Evolutionary conservation across 345 rosid species (phyloP).

Genomic region (Eucalyptus regnans): DNA sequence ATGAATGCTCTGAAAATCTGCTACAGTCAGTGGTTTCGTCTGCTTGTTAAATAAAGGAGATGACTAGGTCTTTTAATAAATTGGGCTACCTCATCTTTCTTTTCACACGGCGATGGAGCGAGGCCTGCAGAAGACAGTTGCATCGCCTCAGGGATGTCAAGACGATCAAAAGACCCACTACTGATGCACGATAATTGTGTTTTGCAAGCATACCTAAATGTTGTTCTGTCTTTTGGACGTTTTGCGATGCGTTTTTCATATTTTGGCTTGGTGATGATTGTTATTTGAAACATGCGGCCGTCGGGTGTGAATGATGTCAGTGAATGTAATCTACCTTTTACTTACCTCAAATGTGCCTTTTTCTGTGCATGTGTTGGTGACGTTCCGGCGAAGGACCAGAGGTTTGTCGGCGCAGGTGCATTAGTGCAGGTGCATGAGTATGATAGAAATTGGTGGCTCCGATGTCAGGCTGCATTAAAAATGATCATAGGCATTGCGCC

Average conservation of each 20-base stretch:
- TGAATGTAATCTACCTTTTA: background rate
- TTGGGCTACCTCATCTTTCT: background rate
- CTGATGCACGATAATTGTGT: background rate
- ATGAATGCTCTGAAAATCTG: background rate
- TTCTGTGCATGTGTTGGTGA: background rate
- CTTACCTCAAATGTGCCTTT: background rate
- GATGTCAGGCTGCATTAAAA: background rate
- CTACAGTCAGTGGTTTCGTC: background rate
- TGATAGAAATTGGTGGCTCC: background rate
- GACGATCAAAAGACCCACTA: background rate
- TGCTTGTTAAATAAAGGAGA: background rate
- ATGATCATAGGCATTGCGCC: background rate
- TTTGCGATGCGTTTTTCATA: background rate
- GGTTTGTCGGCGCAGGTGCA: background rate
- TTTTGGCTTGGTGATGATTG: background rate
- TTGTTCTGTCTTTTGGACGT: background rate
- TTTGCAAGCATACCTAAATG: background rate
- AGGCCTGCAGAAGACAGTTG: background rate
- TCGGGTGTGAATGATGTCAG: background rate
- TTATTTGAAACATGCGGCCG: background rate
- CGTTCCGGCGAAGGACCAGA: background rate
- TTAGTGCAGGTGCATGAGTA: background rate
- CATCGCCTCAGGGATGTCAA: background rate
- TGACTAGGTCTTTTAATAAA: background rate
- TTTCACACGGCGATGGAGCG: background rate